phyloP scores from a whole-genome alignment of 192 early-diverging fungal genomes.

The Coemansia umbellata region DNA sequence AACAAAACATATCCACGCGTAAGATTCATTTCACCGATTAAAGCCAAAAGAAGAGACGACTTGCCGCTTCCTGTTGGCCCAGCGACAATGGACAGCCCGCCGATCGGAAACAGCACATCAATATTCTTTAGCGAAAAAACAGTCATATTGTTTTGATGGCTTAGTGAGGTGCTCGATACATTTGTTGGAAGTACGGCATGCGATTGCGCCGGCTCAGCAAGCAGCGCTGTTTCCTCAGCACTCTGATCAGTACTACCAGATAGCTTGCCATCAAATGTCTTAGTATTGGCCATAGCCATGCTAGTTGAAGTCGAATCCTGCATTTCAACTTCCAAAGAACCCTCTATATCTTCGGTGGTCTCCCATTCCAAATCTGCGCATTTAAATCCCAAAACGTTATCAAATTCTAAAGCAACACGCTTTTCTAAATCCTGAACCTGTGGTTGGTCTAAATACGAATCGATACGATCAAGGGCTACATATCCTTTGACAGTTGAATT shows the following conservation, averaged over 20 bases:
- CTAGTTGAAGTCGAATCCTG: background rate
- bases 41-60: constrained; percentile 64
- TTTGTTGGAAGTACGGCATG: constrained; percentile 73
- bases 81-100: constrained; percentile 64
- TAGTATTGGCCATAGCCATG: background rate
- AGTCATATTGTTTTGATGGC: background rate
- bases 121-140: constrained; percentile 59
- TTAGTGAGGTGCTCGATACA: background rate
- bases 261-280: constrained; percentile 61
- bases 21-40: constrained; percentile 70
- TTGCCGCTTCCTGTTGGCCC: constrained; percentile 88
- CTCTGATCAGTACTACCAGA: background rate
- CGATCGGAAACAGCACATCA: constrained; percentile 59
- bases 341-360: background rate
- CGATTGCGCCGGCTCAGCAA: constrained; percentile 85
- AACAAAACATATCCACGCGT: constrained; percentile 9
- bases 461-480: constrained; percentile 65
- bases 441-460: constrained; percentile 67
- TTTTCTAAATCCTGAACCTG: constrained; percentile 57
- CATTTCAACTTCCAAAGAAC: background rate
- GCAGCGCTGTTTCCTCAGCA: constrained; percentile 44
- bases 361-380: constrained; percentile 37
- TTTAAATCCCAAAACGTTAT: constrained; percentile 20
- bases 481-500: constrained; percentile 56
- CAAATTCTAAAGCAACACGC: constrained; percentile 4